A percentile compares a stretch with the other conserved stretches of the same genome.
Conservation (phyloP, 2,329 filamentous ascomycete species). For the Leptosphaerulina australis region DNA sequence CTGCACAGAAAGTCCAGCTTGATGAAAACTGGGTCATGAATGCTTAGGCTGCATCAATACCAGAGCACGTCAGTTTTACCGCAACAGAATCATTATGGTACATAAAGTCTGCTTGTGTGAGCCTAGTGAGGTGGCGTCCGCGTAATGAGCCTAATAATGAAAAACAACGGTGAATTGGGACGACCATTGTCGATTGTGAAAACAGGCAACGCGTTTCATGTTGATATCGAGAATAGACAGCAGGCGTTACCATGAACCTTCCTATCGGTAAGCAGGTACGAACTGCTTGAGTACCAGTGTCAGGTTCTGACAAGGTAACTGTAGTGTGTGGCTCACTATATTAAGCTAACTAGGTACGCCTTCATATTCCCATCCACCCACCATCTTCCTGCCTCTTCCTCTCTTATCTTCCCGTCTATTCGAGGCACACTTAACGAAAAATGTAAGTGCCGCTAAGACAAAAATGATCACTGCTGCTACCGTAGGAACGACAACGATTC, state of each 20-base stretch:
- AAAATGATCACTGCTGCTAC: constrained; percentile 68
- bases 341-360: constrained; percentile 60
- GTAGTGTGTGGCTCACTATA: not conserved
- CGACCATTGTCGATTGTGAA: not conserved
- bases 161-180: no score
- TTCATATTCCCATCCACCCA: constrained; percentile 69
- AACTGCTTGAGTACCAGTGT: no score
- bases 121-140: not conserved
- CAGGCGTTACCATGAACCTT: no score
- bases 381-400: constrained; percentile 55
- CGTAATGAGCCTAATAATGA: no score
- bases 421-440: constrained; percentile 69
- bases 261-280: no score
- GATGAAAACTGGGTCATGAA: not conserved
- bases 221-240: no score
- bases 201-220: no score
- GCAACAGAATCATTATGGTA: no score
- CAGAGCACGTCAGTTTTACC: not conserved
- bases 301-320: not conserved
- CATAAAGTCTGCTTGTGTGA: no score
- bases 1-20: not conserved
- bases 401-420: constrained; percentile 62
- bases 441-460: constrained; percentile 63
- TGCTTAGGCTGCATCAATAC: not conserved
- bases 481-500: constrained; percentile 64